Base-by-base conservation (phyloP, 164 flowering plant genomes). In the Magnolia officinalis region DNA sequence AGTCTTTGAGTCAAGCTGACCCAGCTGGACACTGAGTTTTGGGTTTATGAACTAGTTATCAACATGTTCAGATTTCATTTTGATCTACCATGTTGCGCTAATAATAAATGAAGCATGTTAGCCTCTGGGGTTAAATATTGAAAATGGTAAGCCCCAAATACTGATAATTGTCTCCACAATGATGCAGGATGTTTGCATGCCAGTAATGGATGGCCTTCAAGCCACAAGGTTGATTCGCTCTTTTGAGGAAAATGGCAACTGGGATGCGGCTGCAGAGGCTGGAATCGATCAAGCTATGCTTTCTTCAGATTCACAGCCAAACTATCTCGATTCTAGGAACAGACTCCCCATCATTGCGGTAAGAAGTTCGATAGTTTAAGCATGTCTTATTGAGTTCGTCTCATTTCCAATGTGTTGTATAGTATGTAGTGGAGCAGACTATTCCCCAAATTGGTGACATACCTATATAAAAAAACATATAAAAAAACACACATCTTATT, bases 171-270 rank as follows among this genome's bases (percentile, higher is more conserved):
- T 68, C 14, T 68, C 50, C n/a, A 18, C 50, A 68, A 21, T 8
- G 9, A 52, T 83, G 78, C 91, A 96, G 99, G 99, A 94, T 84
- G 97, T 96, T 37, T 89, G 86, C 89, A 96, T 96, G 99, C 99
- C 99, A 19, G 87, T 91, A 52, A 94, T 96, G 99, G 92, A 91
- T 83, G 99, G 99, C 58, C 97, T 93, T 75, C 86, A 94, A 87
- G 95, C 98, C 26, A 94, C 99, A 69, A 87, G 91, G 79, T 23
- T 96, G 71, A 94, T 96, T 72, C 93, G 99, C 49, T 89, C 94
- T 13, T 96, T 83, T 76, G 99, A 94, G 81, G 93, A 94, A 81
- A 91, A 92, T 63, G 97, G 97, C 1, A 91, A 79, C 58, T 96
- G 99, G 99, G 90, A 90, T 77, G 94, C 90, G 72, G 95, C 96